A percentile compares a stretch with the other conserved stretches of the same genome.
These are phyloP conservation scores for Trichosanthes cucumerina DNA, from an alignment of 306 rosid species.

Conservation along the genomic window DNA sequence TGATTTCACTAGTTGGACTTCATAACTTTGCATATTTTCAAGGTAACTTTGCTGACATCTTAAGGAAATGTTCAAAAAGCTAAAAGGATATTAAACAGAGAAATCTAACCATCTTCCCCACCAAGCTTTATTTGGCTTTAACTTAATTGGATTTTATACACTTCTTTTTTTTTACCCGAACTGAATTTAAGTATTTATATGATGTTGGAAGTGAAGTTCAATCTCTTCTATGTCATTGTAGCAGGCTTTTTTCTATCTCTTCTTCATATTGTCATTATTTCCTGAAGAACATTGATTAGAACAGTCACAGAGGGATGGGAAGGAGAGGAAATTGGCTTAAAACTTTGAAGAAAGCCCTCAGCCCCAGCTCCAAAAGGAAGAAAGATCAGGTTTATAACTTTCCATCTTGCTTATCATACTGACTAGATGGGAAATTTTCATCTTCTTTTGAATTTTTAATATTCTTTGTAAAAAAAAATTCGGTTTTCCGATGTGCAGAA, in stretches of 20 bases:
- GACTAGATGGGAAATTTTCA: not conserved
- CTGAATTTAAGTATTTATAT: not conserved
- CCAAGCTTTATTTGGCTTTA: slow-evolving; percentile 3
- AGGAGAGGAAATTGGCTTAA: slow-evolving; percentile 92
- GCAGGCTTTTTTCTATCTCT: not conserved
- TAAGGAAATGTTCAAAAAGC: not conserved
- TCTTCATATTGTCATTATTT: not conserved
- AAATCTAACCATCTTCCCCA: not conserved
- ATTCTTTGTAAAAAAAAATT: not conserved
- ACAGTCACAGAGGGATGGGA: slow-evolving; percentile 80
- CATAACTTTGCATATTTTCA: not conserved
- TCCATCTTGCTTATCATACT: not conserved
- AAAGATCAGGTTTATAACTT: slow-evolving; percentile 39
- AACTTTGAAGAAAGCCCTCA: slow-evolving; percentile 79
- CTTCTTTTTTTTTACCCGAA: not conserved
- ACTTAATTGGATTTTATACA: not conserved
- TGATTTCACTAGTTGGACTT: not conserved
- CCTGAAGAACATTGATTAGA: slow-evolving; percentile 25
- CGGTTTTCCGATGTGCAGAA: slow-evolving; percentile 53
- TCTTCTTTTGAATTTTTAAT: slow-evolving; percentile 11
- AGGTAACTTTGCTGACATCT: not conserved
- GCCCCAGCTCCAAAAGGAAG: slow-evolving; percentile 69
- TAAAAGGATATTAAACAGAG: not conserved
- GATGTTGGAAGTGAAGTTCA: not conserved
- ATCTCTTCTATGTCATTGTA: not conserved